These are phyloP conservation scores for Tulasnella sp. DNA, from an alignment of 768 basidiomycete genomes.

Conservation along the genomic window DNA sequence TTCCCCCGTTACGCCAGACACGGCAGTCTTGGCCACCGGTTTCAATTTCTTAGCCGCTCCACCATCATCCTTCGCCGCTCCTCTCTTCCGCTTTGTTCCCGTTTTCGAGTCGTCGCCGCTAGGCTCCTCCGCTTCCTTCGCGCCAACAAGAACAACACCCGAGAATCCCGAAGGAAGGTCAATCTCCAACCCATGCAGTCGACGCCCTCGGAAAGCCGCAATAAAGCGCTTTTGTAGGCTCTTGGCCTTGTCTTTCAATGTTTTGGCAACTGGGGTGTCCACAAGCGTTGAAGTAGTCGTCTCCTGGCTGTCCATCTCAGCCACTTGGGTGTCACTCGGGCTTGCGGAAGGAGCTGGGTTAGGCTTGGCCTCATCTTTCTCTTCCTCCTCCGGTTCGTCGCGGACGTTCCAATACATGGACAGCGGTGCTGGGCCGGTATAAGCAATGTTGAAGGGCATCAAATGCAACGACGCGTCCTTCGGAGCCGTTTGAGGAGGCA, in stretches of 20 bases:
- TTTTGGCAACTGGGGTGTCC: neutral
- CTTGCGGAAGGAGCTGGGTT: constrained; percentile 18
- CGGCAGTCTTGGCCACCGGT: constrained; percentile 38
- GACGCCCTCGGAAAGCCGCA: constrained; percentile 76
- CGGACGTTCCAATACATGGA: constrained; percentile 72
- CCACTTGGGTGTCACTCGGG: neutral
- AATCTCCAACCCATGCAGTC: constrained; percentile 66
- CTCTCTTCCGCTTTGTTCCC: constrained; percentile 34
- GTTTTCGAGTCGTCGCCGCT: constrained; percentile 24
- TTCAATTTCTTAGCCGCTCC: constrained; percentile 32
- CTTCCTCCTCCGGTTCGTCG: neutral
- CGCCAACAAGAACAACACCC: constrained; percentile 60
- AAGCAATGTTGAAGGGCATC: constrained; percentile 81
- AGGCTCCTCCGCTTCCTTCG: constrained; percentile 2
- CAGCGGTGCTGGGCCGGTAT: constrained; percentile 71
- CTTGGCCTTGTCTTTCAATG: constrained; percentile 11
- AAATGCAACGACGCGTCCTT: constrained; percentile 48
- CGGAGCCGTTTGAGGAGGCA: neutral
- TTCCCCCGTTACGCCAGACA: constrained; percentile 42
- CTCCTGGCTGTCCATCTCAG: neutral
- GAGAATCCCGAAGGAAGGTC: constrained; percentile 66
- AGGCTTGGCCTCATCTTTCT: neutral
- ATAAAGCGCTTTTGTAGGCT: constrained; percentile 44
- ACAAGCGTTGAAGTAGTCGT: neutral
- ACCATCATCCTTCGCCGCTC: constrained; percentile 35